A percentile compares a stretch with the other conserved stretches of the same genome.
phyloP scores from a whole-genome alignment of 345 rosid species.

The Camelina hispida region DNA sequence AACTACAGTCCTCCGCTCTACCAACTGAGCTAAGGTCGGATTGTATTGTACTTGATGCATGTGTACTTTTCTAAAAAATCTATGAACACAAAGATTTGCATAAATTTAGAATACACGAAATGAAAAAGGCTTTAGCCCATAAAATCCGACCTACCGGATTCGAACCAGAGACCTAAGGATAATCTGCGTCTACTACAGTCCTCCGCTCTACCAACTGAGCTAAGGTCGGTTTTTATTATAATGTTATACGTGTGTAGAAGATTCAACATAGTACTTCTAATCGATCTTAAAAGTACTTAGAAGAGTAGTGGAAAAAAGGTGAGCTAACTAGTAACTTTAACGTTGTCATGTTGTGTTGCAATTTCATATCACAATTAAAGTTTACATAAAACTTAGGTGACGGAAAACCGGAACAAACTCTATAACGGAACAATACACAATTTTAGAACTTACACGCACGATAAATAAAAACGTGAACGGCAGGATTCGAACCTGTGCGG shows the following conservation, averaged over 20 bases:
- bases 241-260: neutral
- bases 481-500: slow-evolving; percentile 93
- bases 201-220: slow-evolving; percentile 98
- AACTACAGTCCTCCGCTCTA: slow-evolving; percentile 98
- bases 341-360: neutral
- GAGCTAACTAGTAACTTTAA: neutral
- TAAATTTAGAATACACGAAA: no score
- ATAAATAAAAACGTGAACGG: slow-evolving; percentile 49
- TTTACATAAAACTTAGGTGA: no score
- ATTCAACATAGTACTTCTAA: no score
- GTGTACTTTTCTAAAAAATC: neutral
- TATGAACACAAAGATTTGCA: neutral
- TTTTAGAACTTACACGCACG: neutral
- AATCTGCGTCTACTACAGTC: slow-evolving; percentile 66
- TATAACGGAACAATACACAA: neutral
- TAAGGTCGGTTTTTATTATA: slow-evolving; percentile 52
- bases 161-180: slow-evolving; percentile 71
- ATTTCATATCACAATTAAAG: neutral
- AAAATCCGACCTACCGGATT: slow-evolving; percentile 48
- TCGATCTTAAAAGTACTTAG: neutral
- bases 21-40: slow-evolving; percentile 97
- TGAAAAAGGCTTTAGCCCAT: no score
- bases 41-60: neutral
- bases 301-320: neutral
- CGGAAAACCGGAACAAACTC: no score